Base-by-base conservation (phyloP, 2,329 filamentous ascomycete genomes). In the Laburnicola sp. region DNA sequence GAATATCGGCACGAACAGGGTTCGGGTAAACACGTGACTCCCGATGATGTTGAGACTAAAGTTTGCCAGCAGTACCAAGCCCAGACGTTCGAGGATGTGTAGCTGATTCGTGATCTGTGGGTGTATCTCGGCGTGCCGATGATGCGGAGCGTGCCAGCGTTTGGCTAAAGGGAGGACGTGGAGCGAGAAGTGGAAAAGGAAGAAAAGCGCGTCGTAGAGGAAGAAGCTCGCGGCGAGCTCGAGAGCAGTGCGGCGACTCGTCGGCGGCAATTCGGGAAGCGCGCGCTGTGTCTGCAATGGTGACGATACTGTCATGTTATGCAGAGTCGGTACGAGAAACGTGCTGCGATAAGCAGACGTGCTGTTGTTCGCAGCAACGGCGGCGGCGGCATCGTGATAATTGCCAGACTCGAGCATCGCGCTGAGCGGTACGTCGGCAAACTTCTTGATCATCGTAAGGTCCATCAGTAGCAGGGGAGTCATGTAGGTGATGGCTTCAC, bases 391-490 rank as follows among this genome's bases (percentile, higher is more conserved):
- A 5, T 28, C 39, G 42, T 59, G 39, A 47, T 67, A 67, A 41
- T 59, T 60, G 22, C 64, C 65, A 21, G 47, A 53, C 22, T 35
- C 16, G 6, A 49, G 48, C 40, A 67, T 67, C 34, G 55, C 57
- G 5, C 40, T 37, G 2, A 65, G 41, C 1, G 57, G 43, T 3
- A 67, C 64, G 28, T 54, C 59, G 26, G 54, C 57, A 41, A 63
- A 68, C 53, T 68, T 68, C 54, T 68, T 68, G 54, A 68, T 66
- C 56, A 68, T 55, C 6, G 54, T 60, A 2, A 68, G 50, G 39
- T 68, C 65, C 16, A 68, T 34, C 4, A 54, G 28, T 5, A 67
- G 49, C 7, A 68, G 50, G 4, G 64, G 64, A 4, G 50, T 45
- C 23, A 63, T 50, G 40, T 65, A 67, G 10, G 40, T 57, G 11